These are phyloP conservation scores for Barnettozyma sucrosica DNA, from an alignment of 805 yeast genomes.

Conservation along the genomic window DNA sequence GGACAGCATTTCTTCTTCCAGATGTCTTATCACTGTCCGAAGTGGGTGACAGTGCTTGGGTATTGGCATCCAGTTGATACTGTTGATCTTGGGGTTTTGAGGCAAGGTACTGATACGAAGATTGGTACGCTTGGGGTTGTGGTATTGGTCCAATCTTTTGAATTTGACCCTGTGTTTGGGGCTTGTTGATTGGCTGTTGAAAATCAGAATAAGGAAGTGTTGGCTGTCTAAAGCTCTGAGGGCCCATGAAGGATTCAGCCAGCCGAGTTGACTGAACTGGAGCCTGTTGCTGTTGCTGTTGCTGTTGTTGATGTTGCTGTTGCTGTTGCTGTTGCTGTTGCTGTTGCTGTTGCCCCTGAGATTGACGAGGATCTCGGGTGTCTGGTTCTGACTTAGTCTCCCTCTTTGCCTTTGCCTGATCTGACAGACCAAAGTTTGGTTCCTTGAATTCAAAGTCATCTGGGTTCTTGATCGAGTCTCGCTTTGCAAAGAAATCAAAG, in stretches of 20 bases:
- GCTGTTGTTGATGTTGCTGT: conserved; percentile 1
- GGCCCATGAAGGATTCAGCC: not conserved
- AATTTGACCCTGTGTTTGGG: conserved; percentile 2
- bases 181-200: conserved; percentile 2
- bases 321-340: not conserved
- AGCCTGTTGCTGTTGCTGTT: conserved; percentile 3
- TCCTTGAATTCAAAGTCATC: conserved; percentile 13
- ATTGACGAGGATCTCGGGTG: conserved; percentile 5
- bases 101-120: conserved; percentile 12
- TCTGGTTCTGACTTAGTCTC: conserved; percentile 23
- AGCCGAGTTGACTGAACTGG: not conserved
- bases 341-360: not conserved
- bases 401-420: conserved; percentile 9
- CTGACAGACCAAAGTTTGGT: conserved; percentile 3
- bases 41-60: conserved; percentile 12
- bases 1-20: conserved; percentile 12
- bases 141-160: conserved; percentile 1
- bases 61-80: conserved; percentile 10
- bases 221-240: conserved; percentile 11
- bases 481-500: conserved; percentile 24
- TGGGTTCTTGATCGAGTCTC: conserved; percentile 24
- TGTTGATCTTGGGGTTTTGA: conserved; percentile 6
- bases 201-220: conserved; percentile 8
- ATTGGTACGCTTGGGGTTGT: not conserved
- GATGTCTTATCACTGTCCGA: not conserved